A percentile compares a stretch with the other conserved stretches of the same genome.
These are phyloP conservation scores for Neurospora africana DNA, from an alignment of 495 filamentous ascomycete genomes.

Conservation along the genomic window DNA sequence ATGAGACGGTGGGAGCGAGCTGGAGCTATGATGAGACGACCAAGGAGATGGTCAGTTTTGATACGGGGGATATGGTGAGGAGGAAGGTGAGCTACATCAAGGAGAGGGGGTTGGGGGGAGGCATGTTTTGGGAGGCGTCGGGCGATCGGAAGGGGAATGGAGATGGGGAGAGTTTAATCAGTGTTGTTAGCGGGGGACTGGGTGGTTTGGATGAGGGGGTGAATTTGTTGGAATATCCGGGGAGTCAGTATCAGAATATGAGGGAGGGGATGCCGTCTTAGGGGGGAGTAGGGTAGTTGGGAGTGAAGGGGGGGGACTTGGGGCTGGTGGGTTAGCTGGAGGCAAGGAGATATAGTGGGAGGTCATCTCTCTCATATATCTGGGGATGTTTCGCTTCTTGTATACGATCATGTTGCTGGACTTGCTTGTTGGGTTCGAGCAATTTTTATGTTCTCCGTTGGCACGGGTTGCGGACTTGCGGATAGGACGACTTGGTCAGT, in stretches of 20 bases:
- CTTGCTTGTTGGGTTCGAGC: neutral
- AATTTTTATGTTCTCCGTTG: neutral
- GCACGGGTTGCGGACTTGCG: neutral
- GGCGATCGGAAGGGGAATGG: conserved; percentile 46
- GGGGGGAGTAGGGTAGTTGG: neutral
- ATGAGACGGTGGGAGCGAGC: conserved; percentile 42
- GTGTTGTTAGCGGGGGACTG: conserved; percentile 31
- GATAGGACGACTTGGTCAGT: neutral
- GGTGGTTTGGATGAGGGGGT: conserved; percentile 22
- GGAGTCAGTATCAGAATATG: conserved; percentile 34
- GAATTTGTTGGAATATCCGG: conserved; percentile 33
- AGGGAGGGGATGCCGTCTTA: conserved; percentile 5
- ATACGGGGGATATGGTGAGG: conserved; percentile 50
- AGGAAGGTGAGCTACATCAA: conserved; percentile 59
- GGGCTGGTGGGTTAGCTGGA: neutral
- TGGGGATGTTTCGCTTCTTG: neutral
- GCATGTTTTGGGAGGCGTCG: conserved; percentile 89
- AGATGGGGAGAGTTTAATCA: conserved; percentile 52
- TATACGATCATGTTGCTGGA: neutral
- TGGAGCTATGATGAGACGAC: conserved; percentile 56
- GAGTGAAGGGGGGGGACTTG: neutral
- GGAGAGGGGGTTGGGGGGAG: conserved; percentile 55
- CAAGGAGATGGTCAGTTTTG: conserved; percentile 61
- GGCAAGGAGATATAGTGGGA: neutral
- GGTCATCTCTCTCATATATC: neutral